Conservation (phyloP, 2,329 filamentous ascomycete genomes). For the Stachybotrys elegans region DNA sequence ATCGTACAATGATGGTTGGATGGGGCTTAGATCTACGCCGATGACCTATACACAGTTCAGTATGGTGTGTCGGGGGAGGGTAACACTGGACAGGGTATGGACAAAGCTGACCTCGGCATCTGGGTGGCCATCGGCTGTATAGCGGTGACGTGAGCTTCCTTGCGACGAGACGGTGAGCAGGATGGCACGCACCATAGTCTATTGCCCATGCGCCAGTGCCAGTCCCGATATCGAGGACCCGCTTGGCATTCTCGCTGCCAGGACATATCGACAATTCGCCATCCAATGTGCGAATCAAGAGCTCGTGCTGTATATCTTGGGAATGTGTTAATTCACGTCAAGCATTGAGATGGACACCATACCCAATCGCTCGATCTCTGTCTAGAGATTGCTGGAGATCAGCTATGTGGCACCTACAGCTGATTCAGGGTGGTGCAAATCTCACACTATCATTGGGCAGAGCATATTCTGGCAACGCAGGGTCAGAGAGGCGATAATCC, state of each 20-base stretch:
- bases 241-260: conserved; percentile 12
- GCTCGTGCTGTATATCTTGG: conserved; percentile 22
- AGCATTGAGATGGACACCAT: no score
- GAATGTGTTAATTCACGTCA: no score
- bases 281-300: conserved; percentile 16
- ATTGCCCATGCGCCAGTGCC: conserved; percentile 27
- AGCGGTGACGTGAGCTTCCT: no score
- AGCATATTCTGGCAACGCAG: conserved; percentile 13
- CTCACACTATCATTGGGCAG: conserved; percentile 17
- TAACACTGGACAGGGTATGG: not conserved
- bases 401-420: no score
- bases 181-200: conserved; percentile 18
- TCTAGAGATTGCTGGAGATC: conserved; percentile 4
- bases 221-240: conserved; percentile 25
- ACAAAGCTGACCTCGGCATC: conserved; percentile 11
- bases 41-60: conserved; percentile 11
- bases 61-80: no score
- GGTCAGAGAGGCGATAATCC: not conserved
- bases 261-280: conserved; percentile 16
- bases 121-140: conserved; percentile 12
- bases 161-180: no score
- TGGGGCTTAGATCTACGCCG: conserved; percentile 27
- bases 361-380: conserved; percentile 7
- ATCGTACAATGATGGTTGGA: conserved; percentile 25
- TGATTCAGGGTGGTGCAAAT: not conserved